Conservation (phyloP, 2,329 filamentous ascomycete species). For the Xylaria sp. region DNA sequence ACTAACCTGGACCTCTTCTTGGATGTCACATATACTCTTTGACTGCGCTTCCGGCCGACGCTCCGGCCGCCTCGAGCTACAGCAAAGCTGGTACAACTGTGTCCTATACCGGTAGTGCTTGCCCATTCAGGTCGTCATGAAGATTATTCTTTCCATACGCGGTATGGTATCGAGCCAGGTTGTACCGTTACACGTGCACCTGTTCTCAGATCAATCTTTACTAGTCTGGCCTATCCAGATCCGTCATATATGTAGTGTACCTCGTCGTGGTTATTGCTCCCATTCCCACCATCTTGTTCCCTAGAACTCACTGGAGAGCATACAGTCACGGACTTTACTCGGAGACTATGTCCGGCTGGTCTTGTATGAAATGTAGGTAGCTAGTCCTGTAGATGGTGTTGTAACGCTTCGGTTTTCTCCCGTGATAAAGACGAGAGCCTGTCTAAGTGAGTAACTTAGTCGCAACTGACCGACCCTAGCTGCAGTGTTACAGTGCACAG, state of each 20-base stretch:
- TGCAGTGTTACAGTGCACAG: conserved; percentile 22
- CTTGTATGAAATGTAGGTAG: background rate
- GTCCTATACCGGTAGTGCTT: background rate
- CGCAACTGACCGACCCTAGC: conserved; percentile 8
- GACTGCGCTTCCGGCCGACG: conserved; percentile 8
- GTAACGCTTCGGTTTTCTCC: background rate
- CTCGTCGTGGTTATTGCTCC: background rate
- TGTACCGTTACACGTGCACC: background rate
- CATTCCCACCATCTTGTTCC: background rate
- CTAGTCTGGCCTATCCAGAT: background rate
- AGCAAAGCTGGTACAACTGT: background rate
- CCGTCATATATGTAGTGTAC: background rate
- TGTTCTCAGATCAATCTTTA: background rate
- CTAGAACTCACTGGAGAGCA: no score
- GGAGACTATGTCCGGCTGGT: background rate
- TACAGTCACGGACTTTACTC: background rate
- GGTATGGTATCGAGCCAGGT: conserved; percentile 2
- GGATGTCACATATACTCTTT: background rate
- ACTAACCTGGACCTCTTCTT: background rate
- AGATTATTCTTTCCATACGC: conserved; percentile 1
- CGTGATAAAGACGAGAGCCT: background rate
- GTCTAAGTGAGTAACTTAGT: background rate
- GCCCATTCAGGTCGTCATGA: conserved; percentile 12
- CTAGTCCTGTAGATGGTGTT: background rate
- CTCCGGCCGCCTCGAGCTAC: background rate